Conservation (phyloP, 495 filamentous ascomycete species). For the Paragyromitra xinjiangensis region DNA sequence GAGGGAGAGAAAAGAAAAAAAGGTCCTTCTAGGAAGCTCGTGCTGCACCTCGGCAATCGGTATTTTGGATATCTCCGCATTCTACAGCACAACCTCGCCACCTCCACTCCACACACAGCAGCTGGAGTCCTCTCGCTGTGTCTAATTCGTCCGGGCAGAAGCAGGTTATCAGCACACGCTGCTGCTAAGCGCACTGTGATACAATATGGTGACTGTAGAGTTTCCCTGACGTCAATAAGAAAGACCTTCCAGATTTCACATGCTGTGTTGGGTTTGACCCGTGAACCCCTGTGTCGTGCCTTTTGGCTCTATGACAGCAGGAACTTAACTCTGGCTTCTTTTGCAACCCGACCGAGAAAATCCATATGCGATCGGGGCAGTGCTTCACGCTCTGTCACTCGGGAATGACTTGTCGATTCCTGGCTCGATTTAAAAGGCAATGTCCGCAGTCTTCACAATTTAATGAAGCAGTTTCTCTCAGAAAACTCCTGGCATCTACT, state of each 20-base stretch:
- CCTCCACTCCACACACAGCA: not conserved
- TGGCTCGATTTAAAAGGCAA: not conserved
- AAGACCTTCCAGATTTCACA: constrained; percentile 4
- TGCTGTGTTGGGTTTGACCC: not conserved
- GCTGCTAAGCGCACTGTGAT: not conserved
- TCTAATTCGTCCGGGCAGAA: not conserved
- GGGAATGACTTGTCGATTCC: not conserved
- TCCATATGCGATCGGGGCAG: not conserved
- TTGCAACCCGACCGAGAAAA: not conserved
- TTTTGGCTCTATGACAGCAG: not conserved
- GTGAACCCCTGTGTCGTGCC: not conserved
- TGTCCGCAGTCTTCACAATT: too few relatives aligned
- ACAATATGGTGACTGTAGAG: not conserved
- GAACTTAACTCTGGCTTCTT: not conserved
- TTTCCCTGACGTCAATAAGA: constrained; percentile 16
- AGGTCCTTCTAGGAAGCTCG: constrained; percentile 2
- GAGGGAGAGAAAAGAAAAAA: not conserved
- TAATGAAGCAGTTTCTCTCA: too few relatives aligned
- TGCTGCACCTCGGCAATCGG: constrained; percentile 41
- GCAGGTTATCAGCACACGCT: not conserved
- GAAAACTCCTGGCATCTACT: too few relatives aligned
- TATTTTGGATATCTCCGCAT: constrained; percentile 28
- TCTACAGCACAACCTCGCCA: constrained; percentile 19
- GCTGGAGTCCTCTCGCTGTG: not conserved
- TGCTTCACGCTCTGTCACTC: constrained; percentile 22